Evolutionary conservation across 176 grass and related monocot genomes (phyloP), one percentile per base, ranked within the genome.

Genomic region (Carex pumila): DNA sequence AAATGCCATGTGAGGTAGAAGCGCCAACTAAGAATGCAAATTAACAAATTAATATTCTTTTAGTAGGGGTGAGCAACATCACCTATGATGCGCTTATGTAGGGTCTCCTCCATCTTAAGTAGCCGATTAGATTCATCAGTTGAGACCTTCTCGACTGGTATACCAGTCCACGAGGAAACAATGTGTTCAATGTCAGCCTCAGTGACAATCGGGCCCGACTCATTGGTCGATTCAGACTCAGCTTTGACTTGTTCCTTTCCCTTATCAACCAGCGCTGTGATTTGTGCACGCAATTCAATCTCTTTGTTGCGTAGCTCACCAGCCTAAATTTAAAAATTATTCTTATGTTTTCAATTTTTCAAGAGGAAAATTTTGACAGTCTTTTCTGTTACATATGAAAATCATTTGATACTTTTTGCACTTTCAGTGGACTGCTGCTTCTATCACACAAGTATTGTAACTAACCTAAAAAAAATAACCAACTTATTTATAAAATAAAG

Each of bases 171-270:
- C 21, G 90, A 94, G 0, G 94, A 97, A 30, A 94, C 90, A 81
- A 97, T 97, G 85, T 97, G 94, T 78, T 92, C 92, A 73, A 97
- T 94, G 80, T 97, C 94, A 19, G 88, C 92, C 88, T 97, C 94
- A 65, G 88, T 86, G 22, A 97, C 94, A 84, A 94, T 17, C 0
- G 94, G 92, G n/a, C 91, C 88, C 2, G 91, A 81, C 61, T 93
- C 91, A 41, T 89, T 87, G 17, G 73, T 31, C 2, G 87, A 85
- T 59, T 89, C 91, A 41, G 79, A 89, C 84, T 97, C 94, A 69
- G 94, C 94, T 90, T 97, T 89, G 80, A 83, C 92, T 83, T 87
- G 79, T 84, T 93, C 94, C 85, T 97, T 97, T 87, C 89, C 92
- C 91, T 91, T 90, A 84, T 94, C 91, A 85, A 94, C 82, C 29